Conservation (phyloP, 179 eudicot genomes). For the Camellia oleifera region DNA sequence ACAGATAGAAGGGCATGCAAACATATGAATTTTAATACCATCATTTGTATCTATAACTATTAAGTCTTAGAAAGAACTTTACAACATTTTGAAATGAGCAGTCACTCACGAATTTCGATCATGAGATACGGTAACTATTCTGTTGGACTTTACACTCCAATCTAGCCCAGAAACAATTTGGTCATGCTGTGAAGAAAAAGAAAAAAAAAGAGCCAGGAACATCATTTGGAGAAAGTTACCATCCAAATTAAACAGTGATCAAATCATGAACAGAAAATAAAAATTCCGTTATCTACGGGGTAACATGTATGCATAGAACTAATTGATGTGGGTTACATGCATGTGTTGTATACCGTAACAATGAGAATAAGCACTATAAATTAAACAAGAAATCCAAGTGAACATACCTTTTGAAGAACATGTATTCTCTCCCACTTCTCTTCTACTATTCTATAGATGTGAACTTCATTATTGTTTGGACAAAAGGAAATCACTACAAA, state of each 20-base stretch:
- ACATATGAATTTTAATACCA: neutral
- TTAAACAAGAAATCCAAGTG: slow-evolving; percentile 4
- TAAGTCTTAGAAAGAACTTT: neutral
- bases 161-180: slow-evolving; percentile 91
- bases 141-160: slow-evolving; percentile 80
- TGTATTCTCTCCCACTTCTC: slow-evolving; percentile 90
- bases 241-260: neutral
- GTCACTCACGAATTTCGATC: slow-evolving; percentile 94
- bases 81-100: slow-evolving; percentile 2
- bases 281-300: neutral
- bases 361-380: neutral
- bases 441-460: slow-evolving; percentile 59
- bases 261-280: neutral
- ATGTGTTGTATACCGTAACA: neutral
- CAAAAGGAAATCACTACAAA: slow-evolving; percentile 89
- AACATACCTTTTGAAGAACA: slow-evolving; percentile 82
- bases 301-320: neutral
- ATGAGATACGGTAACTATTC: slow-evolving; percentile 94
- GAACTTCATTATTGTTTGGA: slow-evolving; percentile 93
- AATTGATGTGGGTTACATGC: neutral
- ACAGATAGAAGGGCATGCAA: no score
- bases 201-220: slow-evolving; percentile 24
- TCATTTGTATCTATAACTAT: neutral
- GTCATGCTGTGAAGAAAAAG: slow-evolving; percentile 74
- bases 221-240: slow-evolving; percentile 14